Base-by-base conservation (phyloP, 202 grass and related monocot genomes). In the Alloteropsis angusta region DNA sequence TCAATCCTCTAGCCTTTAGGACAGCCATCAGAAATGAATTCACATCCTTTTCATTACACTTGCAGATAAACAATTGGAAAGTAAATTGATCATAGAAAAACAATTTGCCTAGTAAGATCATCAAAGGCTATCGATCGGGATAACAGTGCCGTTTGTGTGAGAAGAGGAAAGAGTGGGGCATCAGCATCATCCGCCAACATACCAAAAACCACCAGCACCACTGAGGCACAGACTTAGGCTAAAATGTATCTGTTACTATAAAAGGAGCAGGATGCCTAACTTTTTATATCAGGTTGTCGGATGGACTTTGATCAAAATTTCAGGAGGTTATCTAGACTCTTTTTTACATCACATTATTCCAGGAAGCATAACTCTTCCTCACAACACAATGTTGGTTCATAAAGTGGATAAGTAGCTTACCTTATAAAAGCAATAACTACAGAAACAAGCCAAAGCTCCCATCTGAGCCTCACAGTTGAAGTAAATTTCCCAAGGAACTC, bases 401-500 rank as follows among this genome's bases (percentile, higher is more conserved):
- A 80, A 65, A 80, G 17, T 30, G 17, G 36, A 28, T 32, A 65
- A 26, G 17, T 32, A 83, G 81, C 72, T 90, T 72, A 97, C 93
- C 96, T 93, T 57, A 93, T 35, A 84, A 95, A 87, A 75, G 72
- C 96, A 93, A 99, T 95, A 76, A 72, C 92, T 26, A 93, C 8
- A 67, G 90, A 95, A 82, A 93, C 81, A 68, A 99, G 86, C 96
- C 96, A 99, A 48, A 99, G 88, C 79, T 93, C 19, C 96, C 92
- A 99, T 35, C 63, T 91, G 32, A 99, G 86, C 75, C 65, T 99
- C 52, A 89, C 88, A 48, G 96, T 99, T 46, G 92, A 87, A 38
- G 90, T 82, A 78, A 99, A 99, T 43, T 99, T 93, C 70, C 96
- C 92, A 26, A 99, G 88, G 77, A 96, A 96, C 76, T 99, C 90